Evolutionary conservation across 352 stramenopile species (phyloP).

Genomic region (Peronospora destructor): DNA sequence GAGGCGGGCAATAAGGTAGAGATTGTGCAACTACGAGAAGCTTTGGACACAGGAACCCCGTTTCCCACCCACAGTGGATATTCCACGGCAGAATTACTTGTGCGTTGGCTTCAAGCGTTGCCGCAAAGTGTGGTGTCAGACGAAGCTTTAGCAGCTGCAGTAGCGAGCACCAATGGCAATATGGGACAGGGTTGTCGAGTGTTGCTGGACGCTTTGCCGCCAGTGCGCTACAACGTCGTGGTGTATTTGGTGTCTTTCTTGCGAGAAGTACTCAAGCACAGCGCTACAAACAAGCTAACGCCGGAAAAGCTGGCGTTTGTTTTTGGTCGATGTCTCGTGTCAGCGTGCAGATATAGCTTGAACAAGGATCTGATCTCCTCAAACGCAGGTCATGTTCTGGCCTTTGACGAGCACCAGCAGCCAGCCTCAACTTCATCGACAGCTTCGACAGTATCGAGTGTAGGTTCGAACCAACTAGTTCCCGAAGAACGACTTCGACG

Average conservation of each 20-base stretch:
- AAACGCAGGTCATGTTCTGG: slow-evolving; percentile 12
- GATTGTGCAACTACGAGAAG: slow-evolving; percentile 74
- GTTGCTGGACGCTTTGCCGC: slow-evolving; percentile 78
- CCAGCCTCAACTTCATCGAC: slow-evolving; percentile 31
- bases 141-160: slow-evolving; percentile 63
- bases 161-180: slow-evolving; percentile 56
- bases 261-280: slow-evolving; percentile 87
- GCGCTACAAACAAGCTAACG: slow-evolving; percentile 51
- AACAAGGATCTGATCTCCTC: slow-evolving; percentile 13
- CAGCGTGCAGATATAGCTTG: slow-evolving; percentile 30
- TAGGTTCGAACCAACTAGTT: slow-evolving; percentile 29
- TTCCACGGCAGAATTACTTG: slow-evolving; percentile 87
- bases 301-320: slow-evolving; percentile 70
- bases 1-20: slow-evolving; percentile 65
- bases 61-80: slow-evolving; percentile 84
- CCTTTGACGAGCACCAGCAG: slow-evolving; percentile 18
- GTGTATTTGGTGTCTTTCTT: slow-evolving; percentile 97
- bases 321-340: slow-evolving; percentile 65
- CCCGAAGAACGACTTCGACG: slow-evolving; percentile 56
- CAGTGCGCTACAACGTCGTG: slow-evolving; percentile 94
- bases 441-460: slow-evolving; percentile 31
- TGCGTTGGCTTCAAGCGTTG: slow-evolving; percentile 88
- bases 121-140: slow-evolving; percentile 85
- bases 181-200: slow-evolving; percentile 66
- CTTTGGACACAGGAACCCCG: slow-evolving; percentile 86